Conservation (phyloP, 106 monocot species). For the Acanthochlamys bracteata region DNA sequence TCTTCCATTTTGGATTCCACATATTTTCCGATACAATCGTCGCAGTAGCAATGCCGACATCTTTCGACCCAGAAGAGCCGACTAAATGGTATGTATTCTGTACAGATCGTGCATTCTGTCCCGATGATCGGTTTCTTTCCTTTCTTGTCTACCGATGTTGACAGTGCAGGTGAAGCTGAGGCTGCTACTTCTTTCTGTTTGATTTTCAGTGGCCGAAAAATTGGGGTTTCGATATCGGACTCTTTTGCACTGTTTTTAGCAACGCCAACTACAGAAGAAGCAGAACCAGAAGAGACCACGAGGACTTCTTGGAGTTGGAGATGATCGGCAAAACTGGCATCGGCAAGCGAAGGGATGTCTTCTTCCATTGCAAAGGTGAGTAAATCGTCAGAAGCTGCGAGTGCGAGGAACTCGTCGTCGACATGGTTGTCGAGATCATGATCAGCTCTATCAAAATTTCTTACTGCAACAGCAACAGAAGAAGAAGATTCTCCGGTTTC, state of each 20-base stretch:
- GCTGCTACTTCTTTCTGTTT: too few species aligned
- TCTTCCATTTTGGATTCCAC: conserved; percentile 27
- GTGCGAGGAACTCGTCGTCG: not conserved
- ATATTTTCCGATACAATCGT: conserved; percentile 21
- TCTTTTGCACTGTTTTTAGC: too few species aligned
- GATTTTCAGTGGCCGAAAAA: too few species aligned
- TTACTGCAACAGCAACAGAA: too few species aligned
- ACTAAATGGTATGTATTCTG: conserved; percentile 8
- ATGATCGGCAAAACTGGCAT: not conserved
- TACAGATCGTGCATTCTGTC: conserved; percentile 29
- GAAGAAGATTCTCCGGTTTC: too few species aligned
- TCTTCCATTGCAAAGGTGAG: not conserved
- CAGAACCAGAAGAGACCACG: not conserved
- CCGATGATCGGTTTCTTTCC: not conserved
- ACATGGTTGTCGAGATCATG: not conserved
- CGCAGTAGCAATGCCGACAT: conserved; percentile 42
- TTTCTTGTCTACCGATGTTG: too few species aligned
- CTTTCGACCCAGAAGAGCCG: conserved; percentile 10
- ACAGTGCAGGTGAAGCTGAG: too few species aligned
- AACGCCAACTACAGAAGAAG: too few species aligned
- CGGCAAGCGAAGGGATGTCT: too few species aligned
- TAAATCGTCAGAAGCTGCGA: not conserved
- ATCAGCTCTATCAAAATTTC: too few species aligned
- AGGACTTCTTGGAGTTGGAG: conserved; percentile 4
- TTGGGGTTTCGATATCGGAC: too few species aligned